A percentile compares a stretch with the other conserved stretches of the same genome.
These are phyloP conservation scores for Cicer bijugum DNA, from an alignment of 306 rosid species.

Conservation along the genomic window DNA sequence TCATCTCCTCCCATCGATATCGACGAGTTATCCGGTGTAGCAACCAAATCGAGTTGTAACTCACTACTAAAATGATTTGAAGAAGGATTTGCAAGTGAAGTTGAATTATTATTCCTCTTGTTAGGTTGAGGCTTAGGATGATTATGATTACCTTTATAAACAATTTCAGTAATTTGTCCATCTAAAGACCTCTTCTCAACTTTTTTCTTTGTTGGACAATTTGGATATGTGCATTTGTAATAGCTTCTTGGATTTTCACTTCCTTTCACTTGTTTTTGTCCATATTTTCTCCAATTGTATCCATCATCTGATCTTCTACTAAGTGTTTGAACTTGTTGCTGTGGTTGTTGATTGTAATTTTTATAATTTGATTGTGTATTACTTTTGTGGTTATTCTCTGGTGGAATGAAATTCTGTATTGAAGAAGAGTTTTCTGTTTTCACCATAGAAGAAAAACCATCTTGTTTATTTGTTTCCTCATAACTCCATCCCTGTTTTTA, in stretches of 20 bases:
- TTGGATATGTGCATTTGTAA: conserved; percentile 91
- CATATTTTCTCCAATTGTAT: conserved; percentile 96
- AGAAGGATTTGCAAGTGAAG: conserved; percentile 53
- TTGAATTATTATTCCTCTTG: conserved; percentile 66
- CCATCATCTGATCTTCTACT: conserved; percentile 90
- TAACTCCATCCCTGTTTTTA: conserved; percentile 63
- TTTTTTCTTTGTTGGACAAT: conserved; percentile 92
- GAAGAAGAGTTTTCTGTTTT: conserved; percentile 60
- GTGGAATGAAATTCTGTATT: conserved; percentile 52
- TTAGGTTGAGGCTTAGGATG: conserved; percentile 86
- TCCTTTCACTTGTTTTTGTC: conserved; percentile 96
- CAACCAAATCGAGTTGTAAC: conserved; percentile 63
- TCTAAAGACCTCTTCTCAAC: conserved; percentile 88
- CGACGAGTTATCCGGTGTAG: conserved; percentile 87
- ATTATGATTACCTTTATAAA: conserved; percentile 92
- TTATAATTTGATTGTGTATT: conserved; percentile 52
- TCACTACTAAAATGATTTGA: conserved; percentile 51
- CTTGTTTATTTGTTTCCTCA: conserved; percentile 61
- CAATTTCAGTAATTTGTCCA: conserved; percentile 92
- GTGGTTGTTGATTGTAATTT: conserved; percentile 47
- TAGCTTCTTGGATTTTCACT: conserved; percentile 98
- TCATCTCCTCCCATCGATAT: conserved; percentile 84
- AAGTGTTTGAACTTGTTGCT: conserved; percentile 52
- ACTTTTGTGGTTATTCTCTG: conserved; percentile 48
- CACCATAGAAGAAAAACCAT: conserved; percentile 49